Percentiles rank a stretch among this genome's conserved stretches.
Evolutionary conservation across 345 rosid species (phyloP).

Genomic region (Eucalyptus microcorys): DNA sequence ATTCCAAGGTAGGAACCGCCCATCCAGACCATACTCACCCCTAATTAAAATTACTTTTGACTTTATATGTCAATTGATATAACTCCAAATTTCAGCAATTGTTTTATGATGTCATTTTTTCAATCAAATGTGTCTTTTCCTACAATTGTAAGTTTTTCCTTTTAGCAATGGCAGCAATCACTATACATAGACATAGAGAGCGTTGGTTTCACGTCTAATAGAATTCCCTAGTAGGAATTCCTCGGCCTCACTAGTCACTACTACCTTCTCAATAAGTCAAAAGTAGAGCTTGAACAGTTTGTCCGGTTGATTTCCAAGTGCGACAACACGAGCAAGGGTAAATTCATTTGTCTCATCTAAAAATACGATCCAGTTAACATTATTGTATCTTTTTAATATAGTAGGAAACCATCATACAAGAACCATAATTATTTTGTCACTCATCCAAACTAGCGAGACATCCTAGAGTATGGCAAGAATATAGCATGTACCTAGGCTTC

Average conservation of each 20-base stretch:
- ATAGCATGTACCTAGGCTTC: neutral
- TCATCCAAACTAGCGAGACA: neutral
- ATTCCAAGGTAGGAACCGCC: accelerated
- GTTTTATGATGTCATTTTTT: neutral
- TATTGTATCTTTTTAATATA: neutral
- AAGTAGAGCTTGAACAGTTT: neutral
- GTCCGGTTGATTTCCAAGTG: neutral
- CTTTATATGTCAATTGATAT: neutral
- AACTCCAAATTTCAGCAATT: neutral
- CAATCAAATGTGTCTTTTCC: neutral
- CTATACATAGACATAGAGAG: neutral
- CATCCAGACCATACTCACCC: no score
- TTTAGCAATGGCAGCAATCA: neutral
- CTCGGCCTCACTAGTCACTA: neutral
- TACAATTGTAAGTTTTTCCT: neutral
- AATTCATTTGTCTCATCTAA: neutral
- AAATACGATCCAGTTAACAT: neutral
- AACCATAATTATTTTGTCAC: neutral
- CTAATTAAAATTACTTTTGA: neutral
- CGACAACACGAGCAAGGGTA: neutral
- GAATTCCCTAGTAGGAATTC: neutral
- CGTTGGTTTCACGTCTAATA: neutral
- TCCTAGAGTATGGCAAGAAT: neutral
- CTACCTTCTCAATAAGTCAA: neutral
- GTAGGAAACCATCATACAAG: neutral